These are phyloP conservation scores for Xylaria cubensis DNA, from an alignment of 495 filamentous ascomycete species.

Conservation along the genomic window DNA sequence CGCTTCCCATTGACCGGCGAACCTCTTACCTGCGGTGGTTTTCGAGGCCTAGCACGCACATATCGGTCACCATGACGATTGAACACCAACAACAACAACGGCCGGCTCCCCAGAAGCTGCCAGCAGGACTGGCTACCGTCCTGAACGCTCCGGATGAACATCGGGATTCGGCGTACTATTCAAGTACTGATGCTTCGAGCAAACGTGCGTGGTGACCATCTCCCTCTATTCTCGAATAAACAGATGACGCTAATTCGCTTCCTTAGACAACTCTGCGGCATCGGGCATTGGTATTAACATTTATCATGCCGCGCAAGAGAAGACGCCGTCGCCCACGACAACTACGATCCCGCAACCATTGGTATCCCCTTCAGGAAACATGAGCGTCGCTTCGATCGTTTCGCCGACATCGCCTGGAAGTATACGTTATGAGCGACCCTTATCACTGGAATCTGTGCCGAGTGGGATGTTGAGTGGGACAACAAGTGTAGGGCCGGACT, in stretches of 20 bases:
- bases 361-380: conserved; percentile 55
- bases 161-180: conserved; percentile 62
- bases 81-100: conserved; percentile 46
- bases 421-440: conserved; percentile 52
- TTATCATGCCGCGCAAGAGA: conserved; percentile 56
- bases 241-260: conserved; percentile 27
- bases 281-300: conserved; percentile 52
- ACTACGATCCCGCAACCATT: conserved; percentile 52
- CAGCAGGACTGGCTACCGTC: conserved; percentile 54
- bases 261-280: conserved; percentile 57
- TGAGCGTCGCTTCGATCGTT: conserved; percentile 65
- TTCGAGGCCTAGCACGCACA: neutral
- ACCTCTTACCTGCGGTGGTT: neutral
- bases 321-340: conserved; percentile 59
- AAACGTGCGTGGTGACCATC: conserved; percentile 53
- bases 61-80: conserved; percentile 37
- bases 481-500: conserved; percentile 45
- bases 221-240: conserved; percentile 7
- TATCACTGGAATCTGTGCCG: conserved; percentile 51
- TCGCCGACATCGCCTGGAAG: conserved; percentile 57
- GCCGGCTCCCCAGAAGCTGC: conserved; percentile 54
- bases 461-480: conserved; percentile 29
- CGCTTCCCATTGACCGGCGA: conserved; percentile 4
- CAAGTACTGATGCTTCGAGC: conserved; percentile 60
- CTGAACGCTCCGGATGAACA: conserved; percentile 58